Percentiles rank a stretch among this genome's conserved stretches.
Conservation (phyloP, 148 eudicot genomes). For the Fallopia convolvulus region DNA sequence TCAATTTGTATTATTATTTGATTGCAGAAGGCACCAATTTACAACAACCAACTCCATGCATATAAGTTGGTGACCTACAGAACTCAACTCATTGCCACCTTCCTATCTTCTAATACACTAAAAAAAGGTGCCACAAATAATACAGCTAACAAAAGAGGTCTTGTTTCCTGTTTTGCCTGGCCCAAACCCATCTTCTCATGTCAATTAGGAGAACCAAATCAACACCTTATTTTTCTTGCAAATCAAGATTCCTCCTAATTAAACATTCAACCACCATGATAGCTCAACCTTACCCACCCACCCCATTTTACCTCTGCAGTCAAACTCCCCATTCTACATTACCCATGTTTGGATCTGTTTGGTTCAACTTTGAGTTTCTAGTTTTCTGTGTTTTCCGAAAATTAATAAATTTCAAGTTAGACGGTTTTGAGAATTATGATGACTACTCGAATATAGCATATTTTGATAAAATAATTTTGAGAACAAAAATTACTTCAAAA, state of each 20-base stretch:
- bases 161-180: neutral
- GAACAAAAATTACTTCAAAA: too few species aligned
- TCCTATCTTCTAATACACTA: constrained; percentile 3
- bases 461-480: too few species aligned
- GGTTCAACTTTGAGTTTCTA: too few species aligned
- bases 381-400: too few species aligned
- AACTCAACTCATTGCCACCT: neutral
- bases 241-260: constrained; percentile 15
- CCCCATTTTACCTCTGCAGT: constrained; percentile 11
- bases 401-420: too few species aligned
- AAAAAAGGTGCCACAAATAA: constrained; percentile 1
- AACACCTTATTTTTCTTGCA: constrained; percentile 16
- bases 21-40: neutral
- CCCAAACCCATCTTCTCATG: constrained; percentile 1
- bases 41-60: neutral
- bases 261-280: constrained; percentile 24
- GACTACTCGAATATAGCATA: too few species aligned
- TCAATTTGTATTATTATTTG: neutral
- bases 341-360: neutral
- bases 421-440: too few species aligned
- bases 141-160: neutral
- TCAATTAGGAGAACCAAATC: neutral
- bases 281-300: constrained; percentile 27
- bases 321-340: neutral
- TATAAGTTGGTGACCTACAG: neutral